Conservation (phyloP, 306 rosid genomes). For the Casuarina cunninghamiana region DNA sequence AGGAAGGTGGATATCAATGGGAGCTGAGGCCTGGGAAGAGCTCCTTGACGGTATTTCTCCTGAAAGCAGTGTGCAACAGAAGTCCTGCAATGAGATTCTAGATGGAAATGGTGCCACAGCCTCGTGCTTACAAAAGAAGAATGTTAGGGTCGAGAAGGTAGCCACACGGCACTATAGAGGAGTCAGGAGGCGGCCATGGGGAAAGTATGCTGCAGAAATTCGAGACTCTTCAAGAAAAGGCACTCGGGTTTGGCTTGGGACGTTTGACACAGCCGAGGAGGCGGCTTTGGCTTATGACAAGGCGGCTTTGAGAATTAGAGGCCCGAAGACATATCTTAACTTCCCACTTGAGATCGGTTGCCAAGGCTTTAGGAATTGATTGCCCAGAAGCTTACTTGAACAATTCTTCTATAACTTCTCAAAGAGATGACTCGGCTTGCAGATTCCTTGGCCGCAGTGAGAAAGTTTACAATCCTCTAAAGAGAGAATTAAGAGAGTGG, state of each 20-base stretch:
- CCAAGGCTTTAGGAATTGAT: constrained; percentile 40
- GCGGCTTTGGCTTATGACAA: constrained; percentile 96
- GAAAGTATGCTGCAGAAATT: constrained; percentile 91
- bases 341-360: constrained; percentile 69
- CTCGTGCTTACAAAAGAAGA: constrained; percentile 11
- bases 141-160: constrained; percentile 26
- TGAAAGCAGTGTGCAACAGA: constrained; percentile 15
- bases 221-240: constrained; percentile 82
- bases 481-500: constrained; percentile 42
- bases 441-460: constrained; percentile 5
- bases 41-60: constrained; percentile 42
- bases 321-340: constrained; percentile 73
- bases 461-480: constrained; percentile 25
- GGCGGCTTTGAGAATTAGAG: constrained; percentile 91
- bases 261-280: constrained; percentile 83
- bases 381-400: background rate
- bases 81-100: constrained; percentile 15
- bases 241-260: constrained; percentile 92
- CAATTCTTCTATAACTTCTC: background rate
- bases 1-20: constrained; percentile 95
- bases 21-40: constrained; percentile 87
- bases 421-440: constrained; percentile 13
- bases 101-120: constrained; percentile 19
- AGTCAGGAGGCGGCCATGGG: constrained; percentile 97
- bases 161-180: constrained; percentile 68